Conservation (phyloP, 1,139 yeast genomes). For the Blastobotrys raffinosifermentans region DNA sequence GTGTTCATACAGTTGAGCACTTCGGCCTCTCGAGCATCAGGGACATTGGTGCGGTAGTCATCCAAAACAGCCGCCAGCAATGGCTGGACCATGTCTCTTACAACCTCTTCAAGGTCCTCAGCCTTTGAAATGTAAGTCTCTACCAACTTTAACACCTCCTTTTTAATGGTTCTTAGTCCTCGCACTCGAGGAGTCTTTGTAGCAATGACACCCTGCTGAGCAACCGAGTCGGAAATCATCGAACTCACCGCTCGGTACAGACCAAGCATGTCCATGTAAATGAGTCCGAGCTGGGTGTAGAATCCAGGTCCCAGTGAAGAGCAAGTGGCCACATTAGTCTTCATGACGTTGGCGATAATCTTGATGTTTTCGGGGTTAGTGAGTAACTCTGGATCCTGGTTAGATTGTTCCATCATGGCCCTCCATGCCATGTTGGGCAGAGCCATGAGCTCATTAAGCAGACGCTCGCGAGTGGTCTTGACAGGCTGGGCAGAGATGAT, state of each 20-base stretch:
- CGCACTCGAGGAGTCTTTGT: constrained; percentile 94
- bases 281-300: constrained; percentile 78
- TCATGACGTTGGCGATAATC: constrained; percentile 85
- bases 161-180: constrained; percentile 91
- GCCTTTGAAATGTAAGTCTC: constrained; percentile 88
- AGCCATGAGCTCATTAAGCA: constrained; percentile 75
- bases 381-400: constrained; percentile 77
- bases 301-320: constrained; percentile 89
- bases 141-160: constrained; percentile 83
- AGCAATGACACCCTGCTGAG: constrained; percentile 75
- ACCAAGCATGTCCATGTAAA: constrained; percentile 85
- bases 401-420: constrained; percentile 82
- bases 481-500: constrained; percentile 80
- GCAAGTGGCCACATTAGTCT: constrained; percentile 93
- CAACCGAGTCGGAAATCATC: constrained; percentile 80
- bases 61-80: constrained; percentile 79
- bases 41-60: constrained; percentile 83
- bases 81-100: constrained; percentile 76
- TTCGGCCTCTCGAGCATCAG: constrained; percentile 97
- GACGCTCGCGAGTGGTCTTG: constrained; percentile 58
- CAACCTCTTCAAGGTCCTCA: constrained; percentile 80
- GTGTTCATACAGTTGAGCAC: constrained; percentile 93
- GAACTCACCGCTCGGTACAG: constrained; percentile 84
- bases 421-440: constrained; percentile 94
- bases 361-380: constrained; percentile 84